Evolutionary conservation across 495 filamentous ascomycete genomes (phyloP).

Genomic region (Aspergillus avenaceus): DNA sequence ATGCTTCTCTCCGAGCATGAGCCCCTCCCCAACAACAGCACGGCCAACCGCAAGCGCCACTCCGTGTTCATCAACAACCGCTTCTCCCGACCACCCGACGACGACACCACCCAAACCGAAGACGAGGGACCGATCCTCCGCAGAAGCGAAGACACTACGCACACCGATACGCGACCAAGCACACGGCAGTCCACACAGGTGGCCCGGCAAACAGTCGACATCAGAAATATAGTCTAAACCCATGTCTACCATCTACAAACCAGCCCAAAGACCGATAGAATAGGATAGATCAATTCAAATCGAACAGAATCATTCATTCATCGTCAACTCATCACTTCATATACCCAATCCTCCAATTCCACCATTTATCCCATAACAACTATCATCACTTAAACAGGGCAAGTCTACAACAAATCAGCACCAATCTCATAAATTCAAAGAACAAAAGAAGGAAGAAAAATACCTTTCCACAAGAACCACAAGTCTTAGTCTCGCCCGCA

Average conservation of each 20-base stretch:
- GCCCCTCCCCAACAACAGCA: constrained; percentile 48
- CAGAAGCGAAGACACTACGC: constrained; percentile 5
- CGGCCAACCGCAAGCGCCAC: constrained; percentile 40
- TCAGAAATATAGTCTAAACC: constrained; percentile 9
- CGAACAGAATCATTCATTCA: constrained; percentile 15
- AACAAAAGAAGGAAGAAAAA: constrained; percentile 2
- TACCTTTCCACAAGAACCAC: constrained; percentile 32
- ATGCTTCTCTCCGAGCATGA: constrained; percentile 45
- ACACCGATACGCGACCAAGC: background rate
- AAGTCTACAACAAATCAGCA: constrained; percentile 17
- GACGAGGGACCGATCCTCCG: constrained; percentile 5
- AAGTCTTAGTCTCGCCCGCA: constrained; percentile 28
- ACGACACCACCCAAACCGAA: background rate
- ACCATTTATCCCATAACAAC: background rate
- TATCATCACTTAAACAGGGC: constrained; percentile 21
- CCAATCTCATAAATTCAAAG: background rate
- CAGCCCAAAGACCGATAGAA: no score
- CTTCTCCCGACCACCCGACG: constrained; percentile 41
- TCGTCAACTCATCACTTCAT: background rate
- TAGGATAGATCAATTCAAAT: no score
- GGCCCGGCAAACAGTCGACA: background rate
- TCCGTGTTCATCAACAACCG: constrained; percentile 50
- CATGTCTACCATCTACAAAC: no score
- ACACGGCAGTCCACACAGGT: background rate
- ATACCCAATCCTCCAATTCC: background rate